These are phyloP conservation scores for Claviceps pusilla DNA, from an alignment of 2,329 filamentous ascomycete species.

Conservation along the genomic window DNA sequence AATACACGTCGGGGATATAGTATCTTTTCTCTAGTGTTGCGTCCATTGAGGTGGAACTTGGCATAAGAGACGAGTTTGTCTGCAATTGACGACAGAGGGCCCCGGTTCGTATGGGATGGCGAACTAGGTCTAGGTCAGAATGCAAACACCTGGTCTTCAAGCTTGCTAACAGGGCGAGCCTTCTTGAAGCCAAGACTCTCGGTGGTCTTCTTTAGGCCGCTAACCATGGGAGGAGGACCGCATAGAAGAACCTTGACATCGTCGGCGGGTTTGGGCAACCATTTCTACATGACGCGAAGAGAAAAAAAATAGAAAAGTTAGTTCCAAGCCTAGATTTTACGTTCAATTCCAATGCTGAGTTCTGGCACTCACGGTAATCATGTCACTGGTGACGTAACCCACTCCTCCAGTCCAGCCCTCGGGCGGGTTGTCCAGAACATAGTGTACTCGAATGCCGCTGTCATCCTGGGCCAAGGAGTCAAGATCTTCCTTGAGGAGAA, in stretches of 20 bases:
- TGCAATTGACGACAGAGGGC: background rate
- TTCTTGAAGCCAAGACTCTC: slow-evolving; percentile 83
- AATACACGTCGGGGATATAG: background rate
- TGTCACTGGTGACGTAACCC: slow-evolving; percentile 87
- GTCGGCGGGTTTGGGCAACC: slow-evolving; percentile 63
- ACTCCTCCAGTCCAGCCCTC: slow-evolving; percentile 83
- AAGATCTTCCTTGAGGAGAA: slow-evolving; percentile 82
- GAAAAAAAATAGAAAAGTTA: background rate
- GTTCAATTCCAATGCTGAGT: background rate
- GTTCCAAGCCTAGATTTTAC: background rate
- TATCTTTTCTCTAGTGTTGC: background rate
- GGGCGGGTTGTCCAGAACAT: slow-evolving; percentile 91
- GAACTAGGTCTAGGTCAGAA: slow-evolving; percentile 36
- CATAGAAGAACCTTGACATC: slow-evolving; percentile 93
- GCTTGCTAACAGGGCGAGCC: slow-evolving; percentile 88
- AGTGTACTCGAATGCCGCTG: slow-evolving; percentile 71
- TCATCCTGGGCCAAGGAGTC: slow-evolving; percentile 67
- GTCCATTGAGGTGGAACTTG: background rate
- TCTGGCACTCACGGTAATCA: slow-evolving; percentile 58
- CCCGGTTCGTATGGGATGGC: background rate
- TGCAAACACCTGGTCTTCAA: slow-evolving; percentile 94
- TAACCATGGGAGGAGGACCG: slow-evolving; percentile 91
- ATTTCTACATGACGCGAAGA: slow-evolving; percentile 31
- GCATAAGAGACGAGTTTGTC: background rate
- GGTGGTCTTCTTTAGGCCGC: slow-evolving; percentile 90